Base-by-base conservation (phyloP, 495 filamentous ascomycete species). In the Aspergillus biplanus region DNA sequence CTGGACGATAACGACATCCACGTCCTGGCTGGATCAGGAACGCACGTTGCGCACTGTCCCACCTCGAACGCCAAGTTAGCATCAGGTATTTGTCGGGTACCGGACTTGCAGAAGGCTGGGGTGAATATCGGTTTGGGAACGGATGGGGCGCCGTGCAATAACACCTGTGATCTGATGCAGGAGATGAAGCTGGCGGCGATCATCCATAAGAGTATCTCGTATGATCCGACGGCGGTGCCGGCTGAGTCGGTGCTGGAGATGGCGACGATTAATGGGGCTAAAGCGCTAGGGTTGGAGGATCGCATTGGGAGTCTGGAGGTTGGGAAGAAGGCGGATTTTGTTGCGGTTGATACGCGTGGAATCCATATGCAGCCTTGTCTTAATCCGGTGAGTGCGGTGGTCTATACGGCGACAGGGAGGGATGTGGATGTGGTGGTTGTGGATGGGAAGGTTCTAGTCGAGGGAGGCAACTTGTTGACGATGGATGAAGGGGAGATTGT, bases 321-420 rank as follows among this genome's bases (percentile, higher is more conserved):
- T 0, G 82, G 82, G 6, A 86, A 86, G 73, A 83, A 83, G 64
- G 83, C 83, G 4, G 82, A 85, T 64, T 82, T 86, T 59, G 81
- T 84, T 21, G 76, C 76, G 13, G 67, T 83, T 55, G 78, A 83
- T 66, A 69, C 76, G 8, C 74, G 75, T 2, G 70, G 74, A 0
- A 71, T 76, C 4, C 66, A 71, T 32, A 63, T 56, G 53, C 72
- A 75, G 66, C 75, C 74, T 8, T 77, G 73, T 70, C 70, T 74
- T 44, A 78, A 75, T 50, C 70, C 80, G 0, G 78, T 78, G 11
- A 82, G 77, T 52, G 79, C 77, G 0, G 73, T 84, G 6, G 80
- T 84, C 0, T 81, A 84, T 68, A 74, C 75, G 27, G 78, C 73
- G 7, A 82, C 80, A 3, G 81, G 80, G 8, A 66, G 77, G 7